Conservation (phyloP, 768 basidiomycete species). For the Lactarius akahatsu region DNA sequence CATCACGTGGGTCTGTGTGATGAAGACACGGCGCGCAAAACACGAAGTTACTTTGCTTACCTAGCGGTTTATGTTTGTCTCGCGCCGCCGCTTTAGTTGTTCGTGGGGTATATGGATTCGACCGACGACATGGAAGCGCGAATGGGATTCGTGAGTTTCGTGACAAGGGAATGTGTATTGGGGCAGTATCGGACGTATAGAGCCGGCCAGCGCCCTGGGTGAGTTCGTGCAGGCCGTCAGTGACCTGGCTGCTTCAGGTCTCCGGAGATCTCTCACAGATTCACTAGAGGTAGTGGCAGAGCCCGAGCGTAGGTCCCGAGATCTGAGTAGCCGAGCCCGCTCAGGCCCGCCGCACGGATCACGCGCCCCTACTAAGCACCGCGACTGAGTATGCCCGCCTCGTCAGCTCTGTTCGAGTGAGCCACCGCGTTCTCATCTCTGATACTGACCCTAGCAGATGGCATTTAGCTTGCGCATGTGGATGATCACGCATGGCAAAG, state of each 20-base stretch:
- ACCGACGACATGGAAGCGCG: constrained; percentile 31
- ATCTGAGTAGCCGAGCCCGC: constrained; percentile 52
- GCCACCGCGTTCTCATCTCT: not conserved
- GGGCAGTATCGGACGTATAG: constrained; percentile 38
- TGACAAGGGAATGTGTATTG: not conserved
- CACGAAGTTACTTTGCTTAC: not conserved
- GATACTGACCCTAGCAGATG: constrained; percentile 45
- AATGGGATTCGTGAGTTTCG: constrained; percentile 28
- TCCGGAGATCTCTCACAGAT: constrained; percentile 68
- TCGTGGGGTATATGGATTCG: not conserved
- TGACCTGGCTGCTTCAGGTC: constrained; percentile 73
- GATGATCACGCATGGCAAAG: constrained; percentile 74
- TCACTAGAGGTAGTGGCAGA: constrained; percentile 70
- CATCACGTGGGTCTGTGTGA: constrained; percentile 87
- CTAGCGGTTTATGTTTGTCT: not conserved
- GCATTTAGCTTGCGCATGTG: constrained; percentile 88
- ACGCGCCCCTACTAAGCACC: constrained; percentile 75
- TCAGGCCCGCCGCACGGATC: constrained; percentile 81
- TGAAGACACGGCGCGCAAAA: constrained; percentile 66
- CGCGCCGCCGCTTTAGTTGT: too few species aligned
- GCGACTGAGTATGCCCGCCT: constrained; percentile 94
- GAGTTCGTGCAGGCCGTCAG: constrained; percentile 76
- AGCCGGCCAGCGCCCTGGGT: constrained; percentile 64
- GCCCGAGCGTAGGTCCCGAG: constrained; percentile 70
- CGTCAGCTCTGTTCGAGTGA: constrained; percentile 79